A percentile compares a stretch with the other conserved stretches of the same genome.
Evolutionary conservation across 2,329 filamentous ascomycete species (phyloP).

Genomic region (Xenosphaeropsis pyriputrescens): DNA sequence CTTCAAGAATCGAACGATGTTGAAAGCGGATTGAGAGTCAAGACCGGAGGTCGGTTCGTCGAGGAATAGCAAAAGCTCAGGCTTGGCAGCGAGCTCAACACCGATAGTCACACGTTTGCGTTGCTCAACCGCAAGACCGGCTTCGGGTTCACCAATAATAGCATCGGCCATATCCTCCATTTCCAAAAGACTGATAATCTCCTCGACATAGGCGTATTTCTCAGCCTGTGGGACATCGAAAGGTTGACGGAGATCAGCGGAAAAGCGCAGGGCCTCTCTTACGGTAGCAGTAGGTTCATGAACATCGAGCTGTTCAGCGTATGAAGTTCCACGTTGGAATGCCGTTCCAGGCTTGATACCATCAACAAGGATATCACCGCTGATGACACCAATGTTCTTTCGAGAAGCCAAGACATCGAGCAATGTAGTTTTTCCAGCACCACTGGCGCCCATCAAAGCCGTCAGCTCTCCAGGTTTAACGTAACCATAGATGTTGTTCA

Average conservation of each 20-base stretch:
- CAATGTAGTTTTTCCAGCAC: slow-evolving; percentile 52
- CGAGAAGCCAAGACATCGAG: slow-evolving; percentile 47
- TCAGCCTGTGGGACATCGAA: slow-evolving; percentile 39
- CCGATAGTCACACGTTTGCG: slow-evolving; percentile 52
- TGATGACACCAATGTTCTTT: slow-evolving; percentile 50
- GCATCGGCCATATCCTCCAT: slow-evolving; percentile 53
- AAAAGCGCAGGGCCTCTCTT: slow-evolving; percentile 51
- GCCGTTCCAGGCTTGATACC: slow-evolving; percentile 38
- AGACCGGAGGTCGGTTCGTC: slow-evolving; percentile 45
- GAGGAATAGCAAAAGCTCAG: slow-evolving; percentile 41
- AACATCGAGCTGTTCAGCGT: slow-evolving; percentile 51
- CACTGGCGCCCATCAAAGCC: slow-evolving; percentile 46
- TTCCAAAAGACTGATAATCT: slow-evolving; percentile 48
- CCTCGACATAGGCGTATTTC: slow-evolving; percentile 52
- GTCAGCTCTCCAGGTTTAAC: slow-evolving; percentile 46
- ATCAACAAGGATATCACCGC: slow-evolving; percentile 47
- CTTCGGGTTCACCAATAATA: slow-evolving; percentile 44
- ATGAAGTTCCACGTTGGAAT: slow-evolving; percentile 49
- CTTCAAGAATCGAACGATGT: slow-evolving; percentile 42
- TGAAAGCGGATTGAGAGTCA: slow-evolving; percentile 42
- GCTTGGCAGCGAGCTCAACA: slow-evolving; percentile 43
- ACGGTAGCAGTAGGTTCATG: slow-evolving; percentile 48
- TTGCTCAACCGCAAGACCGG: slow-evolving; percentile 50
- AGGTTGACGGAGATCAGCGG: slow-evolving; percentile 46
- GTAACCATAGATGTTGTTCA: slow-evolving; percentile 47